phyloP scores from a whole-genome alignment of 192 early-diverging fungal genomes.

The Allomyces arbusculus region DNA sequence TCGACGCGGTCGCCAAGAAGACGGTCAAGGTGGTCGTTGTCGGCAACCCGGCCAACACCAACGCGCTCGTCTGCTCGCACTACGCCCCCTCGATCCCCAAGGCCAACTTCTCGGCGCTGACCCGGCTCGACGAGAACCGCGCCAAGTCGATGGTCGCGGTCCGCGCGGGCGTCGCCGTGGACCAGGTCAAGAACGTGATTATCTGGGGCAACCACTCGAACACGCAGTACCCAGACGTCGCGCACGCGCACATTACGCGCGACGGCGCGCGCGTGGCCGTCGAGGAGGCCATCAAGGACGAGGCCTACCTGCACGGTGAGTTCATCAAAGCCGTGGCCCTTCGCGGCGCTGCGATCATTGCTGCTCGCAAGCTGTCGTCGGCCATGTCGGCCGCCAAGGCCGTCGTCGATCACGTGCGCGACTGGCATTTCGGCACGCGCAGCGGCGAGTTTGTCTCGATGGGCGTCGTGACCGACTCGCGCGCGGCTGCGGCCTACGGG shows the following conservation, averaged over 20 bases:
- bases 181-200: background rate
- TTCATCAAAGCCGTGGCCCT: background rate
- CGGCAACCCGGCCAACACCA: background rate
- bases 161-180: background rate
- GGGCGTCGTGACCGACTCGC: background rate
- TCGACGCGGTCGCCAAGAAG: background rate
- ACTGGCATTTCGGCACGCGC: background rate
- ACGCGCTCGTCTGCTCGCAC: background rate
- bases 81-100: background rate
- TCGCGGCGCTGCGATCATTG: background rate
- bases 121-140: background rate
- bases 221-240: background rate
- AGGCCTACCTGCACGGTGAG: background rate
- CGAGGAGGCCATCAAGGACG: background rate
- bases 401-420: background rate
- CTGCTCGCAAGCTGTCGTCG: background rate
- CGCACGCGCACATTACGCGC: background rate
- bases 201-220: background rate
- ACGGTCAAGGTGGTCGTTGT: background rate
- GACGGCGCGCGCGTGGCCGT: background rate
- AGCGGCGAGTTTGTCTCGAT: background rate
- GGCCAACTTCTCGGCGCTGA: background rate
- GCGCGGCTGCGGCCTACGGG: background rate
- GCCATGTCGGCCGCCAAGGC: background rate
- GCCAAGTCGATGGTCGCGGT: background rate